Percentiles rank a stretch among this genome's conserved stretches.
These are phyloP conservation scores for Trichomonascaceae sp. DNA, from an alignment of 1,139 yeast species.

Conservation along the genomic window DNA sequence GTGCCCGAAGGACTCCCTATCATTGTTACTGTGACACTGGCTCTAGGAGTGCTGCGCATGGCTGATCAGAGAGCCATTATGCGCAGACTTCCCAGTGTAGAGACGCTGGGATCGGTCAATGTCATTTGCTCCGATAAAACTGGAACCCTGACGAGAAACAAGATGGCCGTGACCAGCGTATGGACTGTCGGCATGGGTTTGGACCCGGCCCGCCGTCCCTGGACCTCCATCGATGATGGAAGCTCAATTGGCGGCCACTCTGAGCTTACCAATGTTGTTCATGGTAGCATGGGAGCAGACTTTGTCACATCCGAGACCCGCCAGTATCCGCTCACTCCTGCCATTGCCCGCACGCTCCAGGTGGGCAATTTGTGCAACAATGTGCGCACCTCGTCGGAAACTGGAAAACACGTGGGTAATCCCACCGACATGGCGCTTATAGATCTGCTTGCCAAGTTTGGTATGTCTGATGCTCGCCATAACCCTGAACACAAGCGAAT, in stretches of 20 bases:
- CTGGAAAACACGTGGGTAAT: conserved; percentile 68
- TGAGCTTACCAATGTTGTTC: background rate
- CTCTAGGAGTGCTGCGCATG: conserved; percentile 91
- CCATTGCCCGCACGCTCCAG: conserved; percentile 33
- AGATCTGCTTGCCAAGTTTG: conserved; percentile 60
- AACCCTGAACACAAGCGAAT: conserved; percentile 35
- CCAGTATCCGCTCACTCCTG: conserved; percentile 9
- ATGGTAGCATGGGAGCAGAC: background rate
- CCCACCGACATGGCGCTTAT: conserved; percentile 89
- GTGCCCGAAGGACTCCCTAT: conserved; percentile 97
- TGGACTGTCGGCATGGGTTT: conserved; percentile 65
- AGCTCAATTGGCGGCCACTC: conserved; percentile 2
- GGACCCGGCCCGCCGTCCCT: conserved; percentile 10
- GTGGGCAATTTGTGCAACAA: conserved; percentile 76
- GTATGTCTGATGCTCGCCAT: conserved; percentile 54
- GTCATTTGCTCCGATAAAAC: conserved; percentile 94
- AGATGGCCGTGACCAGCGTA: conserved; percentile 78
- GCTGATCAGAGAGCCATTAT: conserved; percentile 88
- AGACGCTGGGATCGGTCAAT: conserved; percentile 88
- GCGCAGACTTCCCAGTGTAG: conserved; percentile 85
- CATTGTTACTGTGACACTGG: conserved; percentile 90
- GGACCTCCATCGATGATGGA: conserved; percentile 12
- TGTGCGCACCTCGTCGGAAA: conserved; percentile 46
- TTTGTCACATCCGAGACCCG: conserved; percentile 1
- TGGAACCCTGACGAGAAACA: conserved; percentile 88